Conservation (phyloP, 192 early-diverging fungal species). For the Backusella tarrabulga region DNA sequence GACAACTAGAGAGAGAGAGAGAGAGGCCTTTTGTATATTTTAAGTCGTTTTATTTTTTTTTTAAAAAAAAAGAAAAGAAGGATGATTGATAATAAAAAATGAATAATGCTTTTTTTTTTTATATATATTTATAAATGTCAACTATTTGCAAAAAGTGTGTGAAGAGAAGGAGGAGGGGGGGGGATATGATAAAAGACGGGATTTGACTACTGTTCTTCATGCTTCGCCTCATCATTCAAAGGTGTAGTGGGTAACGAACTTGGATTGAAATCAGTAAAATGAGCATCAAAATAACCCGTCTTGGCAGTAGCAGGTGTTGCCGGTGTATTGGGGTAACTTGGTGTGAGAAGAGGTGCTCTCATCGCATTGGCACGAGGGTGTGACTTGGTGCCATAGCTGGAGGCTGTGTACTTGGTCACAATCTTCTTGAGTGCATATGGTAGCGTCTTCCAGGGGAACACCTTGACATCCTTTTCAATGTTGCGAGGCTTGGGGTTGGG, state of each 20-base stretch:
- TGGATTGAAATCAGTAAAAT: not conserved
- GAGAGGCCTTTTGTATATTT: not conserved
- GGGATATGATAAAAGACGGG: too few relatives aligned
- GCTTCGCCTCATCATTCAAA: not conserved
- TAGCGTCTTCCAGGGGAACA: constrained; percentile 74
- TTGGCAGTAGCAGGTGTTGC: not conserved
- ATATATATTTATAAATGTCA: too few relatives aligned
- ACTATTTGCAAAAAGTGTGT: too few relatives aligned
- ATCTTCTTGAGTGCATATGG: constrained; percentile 72
- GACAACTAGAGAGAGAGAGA: not conserved
- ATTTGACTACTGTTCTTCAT: too few relatives aligned
- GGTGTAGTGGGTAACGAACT: not conserved
- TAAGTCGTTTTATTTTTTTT: not conserved
- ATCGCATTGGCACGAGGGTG: not conserved
- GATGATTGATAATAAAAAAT: too few relatives aligned
- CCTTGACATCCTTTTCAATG: constrained; percentile 86
- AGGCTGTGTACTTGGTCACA: constrained; percentile 60
- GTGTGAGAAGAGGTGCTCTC: not conserved
- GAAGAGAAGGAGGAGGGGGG: too few relatives aligned
- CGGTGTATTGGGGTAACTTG: not conserved
- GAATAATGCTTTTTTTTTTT: too few relatives aligned
- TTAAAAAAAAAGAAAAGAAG: too few relatives aligned
- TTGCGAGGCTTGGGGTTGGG: constrained; percentile 78
- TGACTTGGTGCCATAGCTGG: constrained; percentile 35
- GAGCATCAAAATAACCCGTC: not conserved